These are phyloP conservation scores for Thermochaetoides thermophila DNA, from an alignment of 495 filamentous ascomycete species.

Conservation along the genomic window DNA sequence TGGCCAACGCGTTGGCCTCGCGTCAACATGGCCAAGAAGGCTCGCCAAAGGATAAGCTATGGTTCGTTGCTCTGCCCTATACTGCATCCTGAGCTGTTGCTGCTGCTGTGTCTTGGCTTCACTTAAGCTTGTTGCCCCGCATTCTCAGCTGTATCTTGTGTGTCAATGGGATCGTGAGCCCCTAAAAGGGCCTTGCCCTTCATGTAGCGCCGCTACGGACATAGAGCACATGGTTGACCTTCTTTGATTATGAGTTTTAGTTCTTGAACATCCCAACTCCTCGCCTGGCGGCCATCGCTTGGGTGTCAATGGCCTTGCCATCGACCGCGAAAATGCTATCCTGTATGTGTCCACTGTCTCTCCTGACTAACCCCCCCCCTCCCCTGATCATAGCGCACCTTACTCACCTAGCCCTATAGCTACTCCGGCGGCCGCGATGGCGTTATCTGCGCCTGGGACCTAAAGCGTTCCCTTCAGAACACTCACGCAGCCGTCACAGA, in stretches of 20 bases:
- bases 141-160: not conserved
- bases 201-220: no score
- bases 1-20: no score
- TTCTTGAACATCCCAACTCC: constrained; percentile 85
- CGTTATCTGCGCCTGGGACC: constrained; percentile 88
- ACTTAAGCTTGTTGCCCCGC: not conserved
- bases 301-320: constrained; percentile 83
- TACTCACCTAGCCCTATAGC: no score
- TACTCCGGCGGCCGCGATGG: constrained; percentile 95
- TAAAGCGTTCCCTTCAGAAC: constrained; percentile 39
- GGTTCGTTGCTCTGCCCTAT: constrained; percentile 39
- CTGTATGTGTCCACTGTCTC: constrained; percentile 35
- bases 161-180: not conserved
- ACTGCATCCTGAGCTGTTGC: no score
- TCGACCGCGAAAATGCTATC: constrained; percentile 72
- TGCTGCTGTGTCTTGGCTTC: no score
- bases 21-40: constrained; percentile 49
- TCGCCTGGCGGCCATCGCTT: constrained; percentile 74
- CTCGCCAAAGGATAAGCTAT: constrained; percentile 50
- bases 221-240: not conserved
- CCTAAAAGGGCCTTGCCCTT: not conserved
- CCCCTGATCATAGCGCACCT: constrained; percentile 6
- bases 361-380: not conserved
- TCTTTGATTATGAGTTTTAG: constrained; percentile 28
- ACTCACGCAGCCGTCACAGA: constrained; percentile 22